Percentiles rank a stretch among this genome's conserved stretches.
phyloP scores from a whole-genome alignment of 2,329 filamentous ascomycete genomes.

The Hymenoscyphus fraxineus region DNA sequence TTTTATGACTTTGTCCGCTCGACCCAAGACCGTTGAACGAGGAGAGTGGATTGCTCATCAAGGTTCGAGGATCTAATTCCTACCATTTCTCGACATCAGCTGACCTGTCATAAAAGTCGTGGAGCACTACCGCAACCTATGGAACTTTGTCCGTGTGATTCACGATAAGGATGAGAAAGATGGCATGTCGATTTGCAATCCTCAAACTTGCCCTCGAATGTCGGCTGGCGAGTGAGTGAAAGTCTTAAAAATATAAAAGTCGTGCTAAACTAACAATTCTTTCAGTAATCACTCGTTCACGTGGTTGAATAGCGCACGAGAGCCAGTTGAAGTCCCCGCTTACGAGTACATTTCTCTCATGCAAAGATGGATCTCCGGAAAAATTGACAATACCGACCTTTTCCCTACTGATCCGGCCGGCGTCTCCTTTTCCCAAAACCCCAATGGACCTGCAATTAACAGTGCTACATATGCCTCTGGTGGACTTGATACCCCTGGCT shows the following conservation, averaged over 20 bases:
- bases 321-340: conserved; percentile 88
- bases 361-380: conserved; percentile 95
- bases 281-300: conserved; percentile 86
- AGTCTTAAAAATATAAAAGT: neutral
- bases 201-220: conserved; percentile 82
- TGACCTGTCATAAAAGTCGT: conserved; percentile 58
- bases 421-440: conserved; percentile 62
- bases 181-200: conserved; percentile 76
- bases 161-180: conserved; percentile 75
- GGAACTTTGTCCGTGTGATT: conserved; percentile 84
- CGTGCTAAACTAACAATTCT: neutral
- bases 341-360: conserved; percentile 93
- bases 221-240: conserved; percentile 81
- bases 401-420: conserved; percentile 82
- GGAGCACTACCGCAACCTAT: conserved; percentile 85
- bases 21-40: conserved; percentile 88
- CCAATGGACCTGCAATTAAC: conserved; percentile 55
- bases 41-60: conserved; percentile 97
- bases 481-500: conserved; percentile 44
- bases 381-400: conserved; percentile 83
- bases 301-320: conserved; percentile 84
- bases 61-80: conserved; percentile 49
- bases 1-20: conserved; percentile 91
- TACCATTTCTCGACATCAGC: conserved; percentile 9
- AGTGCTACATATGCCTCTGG: conserved; percentile 52